phyloP scores from a whole-genome alignment of 176 grass and related monocot species.

The Olyra latifolia region DNA sequence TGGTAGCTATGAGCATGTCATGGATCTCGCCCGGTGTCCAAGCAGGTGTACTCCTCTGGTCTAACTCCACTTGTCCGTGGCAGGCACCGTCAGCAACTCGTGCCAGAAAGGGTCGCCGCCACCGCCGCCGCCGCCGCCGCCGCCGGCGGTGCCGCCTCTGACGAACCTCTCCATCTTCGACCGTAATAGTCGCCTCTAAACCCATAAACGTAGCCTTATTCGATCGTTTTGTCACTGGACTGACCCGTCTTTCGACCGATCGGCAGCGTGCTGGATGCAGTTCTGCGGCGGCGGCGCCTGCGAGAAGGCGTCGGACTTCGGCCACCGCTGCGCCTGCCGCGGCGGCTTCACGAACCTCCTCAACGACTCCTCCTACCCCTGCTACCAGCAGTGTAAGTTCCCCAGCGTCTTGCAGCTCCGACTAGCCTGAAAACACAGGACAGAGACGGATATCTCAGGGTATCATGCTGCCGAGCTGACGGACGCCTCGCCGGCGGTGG shows the following conservation, averaged over 20 bases:
- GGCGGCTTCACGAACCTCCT: slow-evolving; percentile 57
- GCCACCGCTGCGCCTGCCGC: slow-evolving; percentile 46
- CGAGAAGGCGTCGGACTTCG: slow-evolving; percentile 28
- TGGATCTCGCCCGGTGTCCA: too few species aligned
- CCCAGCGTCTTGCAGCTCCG: too few species aligned
- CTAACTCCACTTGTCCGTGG: too few species aligned
- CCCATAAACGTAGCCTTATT: too few species aligned
- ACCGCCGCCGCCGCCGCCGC: neutral
- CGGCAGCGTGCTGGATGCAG: slow-evolving; percentile 51
- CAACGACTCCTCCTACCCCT: slow-evolving; percentile 40
- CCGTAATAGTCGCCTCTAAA: slow-evolving; percentile 21
- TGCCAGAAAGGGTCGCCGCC: slow-evolving; percentile 27
- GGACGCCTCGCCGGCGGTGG: too few species aligned
- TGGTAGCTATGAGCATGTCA: too few species aligned
- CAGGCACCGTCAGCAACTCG: slow-evolving; percentile 38
- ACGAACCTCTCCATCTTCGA: slow-evolving; percentile 35
- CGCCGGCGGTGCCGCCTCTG: too few species aligned
- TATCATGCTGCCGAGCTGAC: neutral
- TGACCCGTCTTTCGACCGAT: too few species aligned
- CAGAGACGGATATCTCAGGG: too few species aligned
- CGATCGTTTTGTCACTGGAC: too few species aligned
- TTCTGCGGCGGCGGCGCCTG: slow-evolving; percentile 62
- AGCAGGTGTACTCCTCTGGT: too few species aligned
- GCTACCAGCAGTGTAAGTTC: slow-evolving; percentile 52
- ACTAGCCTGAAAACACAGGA: too few species aligned